These are phyloP conservation scores for Colletotrichum acutatum DNA, from an alignment of 2,329 filamentous ascomycete genomes.

Conservation along the genomic window DNA sequence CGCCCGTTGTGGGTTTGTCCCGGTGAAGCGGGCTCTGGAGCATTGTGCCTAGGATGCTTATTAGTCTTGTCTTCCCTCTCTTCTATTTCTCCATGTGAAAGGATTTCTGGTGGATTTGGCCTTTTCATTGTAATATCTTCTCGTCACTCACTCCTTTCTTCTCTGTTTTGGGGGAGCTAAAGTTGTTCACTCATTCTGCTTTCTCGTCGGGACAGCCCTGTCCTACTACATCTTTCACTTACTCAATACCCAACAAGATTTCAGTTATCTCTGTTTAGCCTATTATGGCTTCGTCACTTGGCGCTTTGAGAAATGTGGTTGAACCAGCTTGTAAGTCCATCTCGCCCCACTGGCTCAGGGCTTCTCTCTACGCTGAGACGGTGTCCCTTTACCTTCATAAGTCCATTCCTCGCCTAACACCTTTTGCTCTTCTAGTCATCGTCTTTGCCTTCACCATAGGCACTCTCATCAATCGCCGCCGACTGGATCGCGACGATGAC, in stretches of 20 bases:
- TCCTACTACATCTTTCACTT: background rate
- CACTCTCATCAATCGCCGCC: slow-evolving; percentile 35
- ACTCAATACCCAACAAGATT: background rate
- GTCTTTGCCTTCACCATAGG: slow-evolving; percentile 32
- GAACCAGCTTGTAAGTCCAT: slow-evolving; percentile 34
- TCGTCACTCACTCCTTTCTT: slow-evolving; percentile 9
- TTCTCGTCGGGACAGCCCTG: background rate
- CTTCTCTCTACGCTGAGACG: background rate
- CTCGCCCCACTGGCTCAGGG: no score
- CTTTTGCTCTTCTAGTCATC: slow-evolving; percentile 13
- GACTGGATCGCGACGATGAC: slow-evolving; percentile 20
- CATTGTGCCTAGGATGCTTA: slow-evolving; percentile 11
- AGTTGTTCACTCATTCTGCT: background rate
- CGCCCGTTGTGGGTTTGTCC: slow-evolving; percentile 24
- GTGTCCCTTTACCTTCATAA: background rate
- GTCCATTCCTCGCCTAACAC: background rate
- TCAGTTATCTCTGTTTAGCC: background rate
- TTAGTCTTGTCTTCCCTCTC: slow-evolving; percentile 20
- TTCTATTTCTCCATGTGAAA: background rate
- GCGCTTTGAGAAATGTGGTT: slow-evolving; percentile 26
- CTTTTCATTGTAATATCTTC: slow-evolving; percentile 2
- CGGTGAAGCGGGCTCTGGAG: background rate
- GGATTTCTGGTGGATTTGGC: slow-evolving; percentile 3
- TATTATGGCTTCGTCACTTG: slow-evolving; percentile 27
- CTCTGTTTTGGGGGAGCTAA: background rate